Evolutionary conservation across 306 rosid genomes (phyloP), one percentile per base, ranked within the genome.

Genomic region (Senna tora): DNA sequence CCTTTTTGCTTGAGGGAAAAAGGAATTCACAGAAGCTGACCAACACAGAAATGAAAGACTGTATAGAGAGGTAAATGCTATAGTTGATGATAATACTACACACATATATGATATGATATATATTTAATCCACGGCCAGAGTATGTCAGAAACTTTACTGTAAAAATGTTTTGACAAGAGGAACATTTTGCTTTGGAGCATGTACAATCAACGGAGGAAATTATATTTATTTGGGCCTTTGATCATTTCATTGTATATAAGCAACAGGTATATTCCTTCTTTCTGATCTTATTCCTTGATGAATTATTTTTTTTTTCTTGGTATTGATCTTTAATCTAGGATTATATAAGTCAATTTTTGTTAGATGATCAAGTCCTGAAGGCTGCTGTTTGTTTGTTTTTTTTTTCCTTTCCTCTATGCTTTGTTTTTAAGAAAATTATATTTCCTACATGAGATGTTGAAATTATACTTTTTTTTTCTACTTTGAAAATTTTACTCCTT

Each of bases 1-100:
- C 81, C 65, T 38, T 78, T 71, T 71, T 58, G 64, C 63, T 67
- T 6, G 74, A 77, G 84, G 80, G 75, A 69, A 83, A 73, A 69
- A 76, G 67, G 72, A 69, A 73, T 63, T 74, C 51, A 76, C 69
- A 69, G 64, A 80, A 33, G 75, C 82, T 77, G 80, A 84, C 83
- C 75, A 20, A 80, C 74, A 84, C 72, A 62, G 67, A 82, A 77
- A 62, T 70, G 69, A 75, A 6, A 74, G 73, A 72, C 45, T 64
- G 85, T 85, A 76, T 65, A 86, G 80, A 63, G 72, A 52, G 50
- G 64, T 79, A 51, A 71, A 75, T 72, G 53, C 53, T 60, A 71
- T 71, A 75, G 86, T 68, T 45, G 73, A 75, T 45, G 73, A 75
- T 69, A 72, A 46, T 71, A 65, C 49, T 63, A 47, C 30, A 1